Conservation (phyloP, 768 basidiomycete species). For the Hygrocybe punicea region DNA sequence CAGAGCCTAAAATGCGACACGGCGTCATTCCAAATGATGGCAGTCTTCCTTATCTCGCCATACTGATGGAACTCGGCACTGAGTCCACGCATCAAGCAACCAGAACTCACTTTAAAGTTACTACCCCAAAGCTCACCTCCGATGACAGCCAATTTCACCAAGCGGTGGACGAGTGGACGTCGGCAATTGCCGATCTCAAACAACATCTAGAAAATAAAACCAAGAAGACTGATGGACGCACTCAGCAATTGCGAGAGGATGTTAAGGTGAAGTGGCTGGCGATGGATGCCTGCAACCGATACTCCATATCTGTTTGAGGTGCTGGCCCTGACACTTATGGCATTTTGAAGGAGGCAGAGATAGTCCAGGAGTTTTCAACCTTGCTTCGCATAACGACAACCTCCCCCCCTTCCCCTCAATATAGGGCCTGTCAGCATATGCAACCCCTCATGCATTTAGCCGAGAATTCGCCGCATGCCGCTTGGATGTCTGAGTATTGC, state of each 20-base stretch:
- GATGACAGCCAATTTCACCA: not conserved
- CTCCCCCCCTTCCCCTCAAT: not conserved
- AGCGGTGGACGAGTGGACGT: not conserved
- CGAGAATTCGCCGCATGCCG: not conserved
- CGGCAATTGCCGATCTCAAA: not conserved
- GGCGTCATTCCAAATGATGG: not conserved
- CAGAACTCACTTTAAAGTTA: not conserved
- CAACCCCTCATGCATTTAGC: not conserved
- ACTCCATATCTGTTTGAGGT: not conserved
- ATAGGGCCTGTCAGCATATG: not conserved
- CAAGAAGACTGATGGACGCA: no score
- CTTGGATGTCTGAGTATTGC: not conserved
- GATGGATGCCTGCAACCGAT: not conserved
- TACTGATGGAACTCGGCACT: conserved; percentile 6
- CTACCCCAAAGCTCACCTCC: not conserved
- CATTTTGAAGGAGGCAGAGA: not conserved
- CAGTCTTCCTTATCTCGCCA: conserved; percentile 6
- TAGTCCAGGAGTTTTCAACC: not conserved
- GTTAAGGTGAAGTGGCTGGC: not conserved
- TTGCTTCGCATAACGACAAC: not conserved
- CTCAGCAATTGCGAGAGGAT: not conserved
- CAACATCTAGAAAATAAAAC: not conserved
- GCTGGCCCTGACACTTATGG: not conserved
- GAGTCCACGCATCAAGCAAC: not conserved
- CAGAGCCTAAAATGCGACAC: conserved; percentile 1